These are phyloP conservation scores for Nakaseomyces kungkrabaensis DNA, from an alignment of 1,139 yeast species.

Conservation along the genomic window DNA sequence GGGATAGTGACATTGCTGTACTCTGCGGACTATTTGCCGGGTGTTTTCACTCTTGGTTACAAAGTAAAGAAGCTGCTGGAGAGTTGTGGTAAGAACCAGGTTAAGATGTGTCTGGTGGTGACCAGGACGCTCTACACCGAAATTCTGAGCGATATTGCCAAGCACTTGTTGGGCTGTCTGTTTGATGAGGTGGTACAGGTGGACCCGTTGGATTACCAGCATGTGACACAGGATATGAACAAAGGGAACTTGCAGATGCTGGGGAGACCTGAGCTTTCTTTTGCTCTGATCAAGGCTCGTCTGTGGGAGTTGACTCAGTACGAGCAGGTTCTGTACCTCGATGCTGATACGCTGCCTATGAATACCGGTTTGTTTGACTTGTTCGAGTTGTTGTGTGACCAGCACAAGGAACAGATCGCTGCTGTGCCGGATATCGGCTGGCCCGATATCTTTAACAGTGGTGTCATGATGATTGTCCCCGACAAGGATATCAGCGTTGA, in stretches of 20 bases:
- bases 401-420: slow-evolving; percentile 32
- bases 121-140: slow-evolving; percentile 14
- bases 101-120: slow-evolving; percentile 15
- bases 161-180: slow-evolving; percentile 12
- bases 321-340: slow-evolving; percentile 61
- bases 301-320: slow-evolving; percentile 59
- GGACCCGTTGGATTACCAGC: slow-evolving; percentile 14
- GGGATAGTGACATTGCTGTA: slow-evolving; percentile 65
- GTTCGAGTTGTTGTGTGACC: slow-evolving; percentile 14
- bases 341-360: slow-evolving; percentile 70
- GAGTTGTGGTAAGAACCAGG: slow-evolving; percentile 1
- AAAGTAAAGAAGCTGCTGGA: slow-evolving; percentile 15
- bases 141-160: slow-evolving; percentile 12
- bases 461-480: slow-evolving; percentile 66
- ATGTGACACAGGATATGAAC: slow-evolving; percentile 19
- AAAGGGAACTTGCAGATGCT: slow-evolving; percentile 37
- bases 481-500: slow-evolving; percentile 36
- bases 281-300: slow-evolving; percentile 63
- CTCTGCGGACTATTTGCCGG: slow-evolving; percentile 61
- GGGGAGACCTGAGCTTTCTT: slow-evolving; percentile 64
- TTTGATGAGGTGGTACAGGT: slow-evolving; percentile 30
- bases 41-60: slow-evolving; percentile 55
- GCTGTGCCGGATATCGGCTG: slow-evolving; percentile 95
- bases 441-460: slow-evolving; percentile 93
- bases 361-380: slow-evolving; percentile 21